Base-by-base conservation (phyloP, 257 asterid species). In the Asclepias syriaca region DNA sequence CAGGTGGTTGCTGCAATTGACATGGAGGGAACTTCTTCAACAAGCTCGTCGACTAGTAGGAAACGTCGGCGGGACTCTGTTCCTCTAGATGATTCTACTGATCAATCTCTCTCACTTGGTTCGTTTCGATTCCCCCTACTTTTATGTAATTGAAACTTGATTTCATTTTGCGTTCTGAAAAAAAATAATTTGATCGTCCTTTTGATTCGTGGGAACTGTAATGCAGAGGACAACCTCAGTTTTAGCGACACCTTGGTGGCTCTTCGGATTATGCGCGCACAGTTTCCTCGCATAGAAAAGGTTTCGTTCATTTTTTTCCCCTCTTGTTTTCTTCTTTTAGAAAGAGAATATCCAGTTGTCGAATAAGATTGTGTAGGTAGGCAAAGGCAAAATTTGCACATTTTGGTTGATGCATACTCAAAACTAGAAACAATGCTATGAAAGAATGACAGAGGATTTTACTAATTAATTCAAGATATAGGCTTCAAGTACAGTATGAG, bases 211-310 rank as follows among this genome's bases (percentile, higher is more conserved):
- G 32, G 51, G 9, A 49, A 16, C 22, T 3, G 10, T n/a, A 54
- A 40, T 74, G 48, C 83, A 87, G 99, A 84, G 85, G 96, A 88
- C 56, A 77, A 82, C 84, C 79, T 88, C 57, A 81, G 69, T 29
- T 90, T 95, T 81, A 90, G 85, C 74, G 98, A 92, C 66, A 90
- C 97, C 13, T 79, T 87, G 57, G 89, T 95, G 79, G 99, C 97
- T 72, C 95, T 95, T 83, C 96, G 74, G 32, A 95, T 92, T 86
- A 95, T 95, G 98, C 92, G 84, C 48, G 91, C 96, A 60, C 99
- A 92, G 83, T 92, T 95, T 74, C 98, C 99, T 75, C 86, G 34
- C 54, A 76, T 83, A 11, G 88, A 86, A 2, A 91, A 94, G 94
- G 99, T 84, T 10, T 40, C 68, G 18, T 14, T 8, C 39, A 1